Percentiles rank a stretch among this genome's conserved stretches.
Conservation (phyloP, 2,329 filamentous ascomycete genomes). For the Cladobotryum protrusum region DNA sequence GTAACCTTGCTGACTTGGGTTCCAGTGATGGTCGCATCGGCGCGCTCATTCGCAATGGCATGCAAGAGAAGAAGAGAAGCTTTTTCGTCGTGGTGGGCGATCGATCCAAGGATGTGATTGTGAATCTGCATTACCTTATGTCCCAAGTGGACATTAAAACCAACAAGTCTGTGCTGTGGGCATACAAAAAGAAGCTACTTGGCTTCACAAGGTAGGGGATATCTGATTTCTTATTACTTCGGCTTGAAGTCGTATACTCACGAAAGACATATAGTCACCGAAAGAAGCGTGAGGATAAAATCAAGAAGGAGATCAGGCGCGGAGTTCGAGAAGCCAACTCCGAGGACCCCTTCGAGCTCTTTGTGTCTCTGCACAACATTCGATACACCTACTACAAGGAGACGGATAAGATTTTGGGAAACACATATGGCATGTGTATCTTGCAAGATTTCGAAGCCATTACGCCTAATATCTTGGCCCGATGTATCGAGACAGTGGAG, state of each 20-base stretch:
- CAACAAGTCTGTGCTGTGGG: conserved; percentile 90
- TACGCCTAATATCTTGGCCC: conserved; percentile 91
- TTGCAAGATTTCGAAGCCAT: conserved; percentile 96
- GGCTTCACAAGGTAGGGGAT: conserved; percentile 69
- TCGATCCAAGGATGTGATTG: conserved; percentile 91
- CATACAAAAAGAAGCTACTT: conserved; percentile 95
- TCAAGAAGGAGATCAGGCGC: conserved; percentile 96
- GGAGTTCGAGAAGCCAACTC: conserved; percentile 87
- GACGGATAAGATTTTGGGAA: conserved; percentile 96
- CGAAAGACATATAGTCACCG: conserved; percentile 58
- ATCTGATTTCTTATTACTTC: too few relatives aligned
- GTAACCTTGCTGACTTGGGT: neutral
- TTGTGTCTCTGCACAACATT: conserved; percentile 93
- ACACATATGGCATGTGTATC: conserved; percentile 98
- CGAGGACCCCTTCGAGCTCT: conserved; percentile 94
- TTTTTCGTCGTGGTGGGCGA: conserved; percentile 96
- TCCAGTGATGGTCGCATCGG: conserved; percentile 80
- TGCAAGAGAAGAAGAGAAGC: conserved; percentile 93
- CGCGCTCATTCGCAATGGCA: conserved; percentile 83
- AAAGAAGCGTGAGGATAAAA: conserved; percentile 96
- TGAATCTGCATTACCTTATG: conserved; percentile 88
- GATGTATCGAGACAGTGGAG: conserved; percentile 95
- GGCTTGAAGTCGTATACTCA: neutral
- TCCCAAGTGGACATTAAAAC: conserved; percentile 84
- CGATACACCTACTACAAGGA: conserved; percentile 99